A percentile compares a stretch with the other conserved stretches of the same genome.
Evolutionary conservation across 768 basidiomycete species (phyloP).

Genomic region (Mrakia blollopis): DNA sequence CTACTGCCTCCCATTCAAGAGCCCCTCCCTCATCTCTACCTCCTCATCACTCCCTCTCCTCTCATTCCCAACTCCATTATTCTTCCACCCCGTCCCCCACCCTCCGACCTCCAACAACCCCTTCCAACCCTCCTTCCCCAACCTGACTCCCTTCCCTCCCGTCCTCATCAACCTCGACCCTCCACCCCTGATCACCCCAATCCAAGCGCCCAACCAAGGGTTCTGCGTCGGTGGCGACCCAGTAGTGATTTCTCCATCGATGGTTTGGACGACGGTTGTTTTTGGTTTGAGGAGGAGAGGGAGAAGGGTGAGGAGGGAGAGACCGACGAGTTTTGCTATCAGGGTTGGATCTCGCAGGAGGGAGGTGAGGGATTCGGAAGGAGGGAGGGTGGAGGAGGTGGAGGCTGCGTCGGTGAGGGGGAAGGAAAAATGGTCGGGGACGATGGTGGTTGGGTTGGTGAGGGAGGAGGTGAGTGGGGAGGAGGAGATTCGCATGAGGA

Average conservation of each 20-base stretch:
- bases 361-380: constrained; percentile 66
- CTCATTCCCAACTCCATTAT: neutral
- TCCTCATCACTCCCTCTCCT: constrained; percentile 2
- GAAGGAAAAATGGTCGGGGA: constrained; percentile 62
- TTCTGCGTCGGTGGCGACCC: neutral
- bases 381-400: constrained; percentile 2
- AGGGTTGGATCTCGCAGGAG: constrained; percentile 78
- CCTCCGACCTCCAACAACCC: neutral
- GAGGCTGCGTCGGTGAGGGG: constrained; percentile 16
- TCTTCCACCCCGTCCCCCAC: neutral
- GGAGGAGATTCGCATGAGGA: constrained; percentile 36
- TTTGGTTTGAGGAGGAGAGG: constrained; percentile 62
- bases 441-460: constrained; percentile 48
- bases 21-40: constrained; percentile 20
- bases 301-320: constrained; percentile 77
- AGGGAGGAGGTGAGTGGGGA: constrained; percentile 29
- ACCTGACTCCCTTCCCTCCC: neutral
- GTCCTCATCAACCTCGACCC: constrained; percentile 3
- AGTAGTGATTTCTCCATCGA: constrained; percentile 16
- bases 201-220: constrained; percentile 18
- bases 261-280: constrained; percentile 26
- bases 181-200: neutral
- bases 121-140: neutral
- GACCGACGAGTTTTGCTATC: constrained; percentile 71
- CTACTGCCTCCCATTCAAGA: neutral